A percentile compares a stretch with the other conserved stretches of the same genome.
Evolutionary conservation across 2,329 filamentous ascomycete species (phyloP).

Genomic region (Fusarium lyarnte): DNA sequence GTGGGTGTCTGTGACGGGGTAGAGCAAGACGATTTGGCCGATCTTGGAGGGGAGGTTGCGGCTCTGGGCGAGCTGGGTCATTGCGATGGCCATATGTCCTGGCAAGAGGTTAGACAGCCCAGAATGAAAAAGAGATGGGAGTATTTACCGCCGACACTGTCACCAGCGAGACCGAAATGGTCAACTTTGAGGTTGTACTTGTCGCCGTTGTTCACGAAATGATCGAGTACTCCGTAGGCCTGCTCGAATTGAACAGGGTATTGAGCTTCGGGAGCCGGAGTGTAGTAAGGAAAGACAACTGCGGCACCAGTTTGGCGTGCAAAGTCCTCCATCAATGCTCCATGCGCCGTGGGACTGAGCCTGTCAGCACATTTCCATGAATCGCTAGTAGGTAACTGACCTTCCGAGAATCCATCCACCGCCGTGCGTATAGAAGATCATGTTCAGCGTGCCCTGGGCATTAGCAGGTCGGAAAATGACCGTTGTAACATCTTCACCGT

Average conservation of each 20-base stretch:
- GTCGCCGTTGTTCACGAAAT: slow-evolving; percentile 6
- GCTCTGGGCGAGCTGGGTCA: slow-evolving; percentile 9
- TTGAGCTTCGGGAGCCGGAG: slow-evolving; percentile 22
- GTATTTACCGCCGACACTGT: slow-evolving; percentile 15
- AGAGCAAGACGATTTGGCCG: slow-evolving; percentile 5
- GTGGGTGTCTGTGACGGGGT: slow-evolving; percentile 23
- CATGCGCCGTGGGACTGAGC: background rate
- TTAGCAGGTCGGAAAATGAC: slow-evolving; percentile 12
- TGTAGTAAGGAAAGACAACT: slow-evolving; percentile 22
- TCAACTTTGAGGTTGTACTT: slow-evolving; percentile 8
- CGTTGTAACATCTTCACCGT: background rate
- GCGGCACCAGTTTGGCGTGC: slow-evolving; percentile 22
- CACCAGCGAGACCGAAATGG: slow-evolving; percentile 9
- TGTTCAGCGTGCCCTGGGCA: background rate
- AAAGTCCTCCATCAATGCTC: slow-evolving; percentile 23
- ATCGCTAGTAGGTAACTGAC: background rate
- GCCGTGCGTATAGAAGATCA: slow-evolving; percentile 31
- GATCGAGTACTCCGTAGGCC: slow-evolving; percentile 2
- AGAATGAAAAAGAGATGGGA: too few species aligned
- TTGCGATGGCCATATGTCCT: slow-evolving; percentile 30
- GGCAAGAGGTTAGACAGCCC: background rate
- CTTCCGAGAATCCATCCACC: slow-evolving; percentile 30
- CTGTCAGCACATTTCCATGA: background rate
- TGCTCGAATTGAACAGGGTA: slow-evolving; percentile 27
- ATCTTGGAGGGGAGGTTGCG: slow-evolving; percentile 4